Base-by-base conservation (phyloP, 23 red algal genomes). In the Gracilaria gracilis region DNA sequence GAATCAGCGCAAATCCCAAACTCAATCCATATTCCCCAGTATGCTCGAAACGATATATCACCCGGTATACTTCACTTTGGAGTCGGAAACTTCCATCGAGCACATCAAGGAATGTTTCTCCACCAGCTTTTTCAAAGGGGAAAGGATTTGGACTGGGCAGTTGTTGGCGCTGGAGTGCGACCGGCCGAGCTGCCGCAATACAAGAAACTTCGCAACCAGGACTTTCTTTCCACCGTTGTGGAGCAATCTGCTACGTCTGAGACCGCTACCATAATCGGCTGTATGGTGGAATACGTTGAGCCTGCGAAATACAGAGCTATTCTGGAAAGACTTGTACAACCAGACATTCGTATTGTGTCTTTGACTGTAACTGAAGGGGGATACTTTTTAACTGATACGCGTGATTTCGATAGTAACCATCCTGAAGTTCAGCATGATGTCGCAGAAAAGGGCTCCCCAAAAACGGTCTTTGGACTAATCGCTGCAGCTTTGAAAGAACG, bases 1-100 rank as follows among this genome's bases (percentile, higher is more conserved):
- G 65, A 70, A 25, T 70, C 65, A 33, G 65, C 17, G 7, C 23
- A 38, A 33, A 4, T 70, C 9, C 31, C 65, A 17, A 70, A 70
- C 13, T 37, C 83, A 20, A 38, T 87, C 25, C 3, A 44, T 64
- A 44, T 46, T 28, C 83, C 83, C 37, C 13, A 58, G 19, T 87
- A 87, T 64, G 21, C 59, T 17, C 59, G 47, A 48, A 44, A 19
- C 24, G 40, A 53, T 74, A 32, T 87, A 34, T 49, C 67, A 20
- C 83, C 83, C 62, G 61, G 64, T 12, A 87, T 87, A 27, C 83
- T 91, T 27, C 87, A 91, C 87, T 50, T 91, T 14, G 87, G 87
- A 32, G 47, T 81, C 23, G 87, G 87, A 37, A 91, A 91, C 75
- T 91, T 91, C 64, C 74, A 80, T 53, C 87, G 87, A 57, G 87